Percentiles rank a stretch among this genome's conserved stretches.
These are phyloP conservation scores for Eurotiales sp. DNA, from an alignment of 2,329 filamentous ascomycete genomes.

Conservation along the genomic window DNA sequence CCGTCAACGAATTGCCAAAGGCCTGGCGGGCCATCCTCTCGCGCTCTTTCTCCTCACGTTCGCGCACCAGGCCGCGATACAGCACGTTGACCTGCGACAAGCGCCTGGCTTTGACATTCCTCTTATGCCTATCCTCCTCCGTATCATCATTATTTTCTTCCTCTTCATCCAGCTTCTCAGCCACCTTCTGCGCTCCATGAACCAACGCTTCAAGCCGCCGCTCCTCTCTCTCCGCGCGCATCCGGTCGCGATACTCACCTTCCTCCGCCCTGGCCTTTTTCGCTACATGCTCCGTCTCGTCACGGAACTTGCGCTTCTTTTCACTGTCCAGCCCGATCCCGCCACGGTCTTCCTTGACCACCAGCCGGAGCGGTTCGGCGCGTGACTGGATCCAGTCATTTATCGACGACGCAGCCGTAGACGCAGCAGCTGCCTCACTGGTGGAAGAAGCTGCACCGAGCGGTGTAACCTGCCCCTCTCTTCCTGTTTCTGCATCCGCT, in stretches of 20 bases:
- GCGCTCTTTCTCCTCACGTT: constrained; percentile 59
- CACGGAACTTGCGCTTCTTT: constrained; percentile 70
- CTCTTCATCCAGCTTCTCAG: constrained; percentile 68
- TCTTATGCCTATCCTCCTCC: neutral
- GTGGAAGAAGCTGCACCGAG: neutral
- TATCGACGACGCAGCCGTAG: neutral
- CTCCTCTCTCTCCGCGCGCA: constrained; percentile 66
- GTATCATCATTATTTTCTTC: neutral
- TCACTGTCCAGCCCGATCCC: constrained; percentile 83
- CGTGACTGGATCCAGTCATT: constrained; percentile 34
- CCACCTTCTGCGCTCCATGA: constrained; percentile 74
- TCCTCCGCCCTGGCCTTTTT: constrained; percentile 65
- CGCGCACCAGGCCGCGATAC: constrained; percentile 71
- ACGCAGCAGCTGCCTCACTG: neutral
- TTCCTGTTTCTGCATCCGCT: neutral
- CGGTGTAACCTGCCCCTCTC: neutral
- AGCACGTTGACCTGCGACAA: constrained; percentile 70
- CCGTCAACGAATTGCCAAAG: constrained; percentile 27
- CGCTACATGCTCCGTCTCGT: constrained; percentile 51
- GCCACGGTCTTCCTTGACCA: constrained; percentile 71
- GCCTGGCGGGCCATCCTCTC: constrained; percentile 28
- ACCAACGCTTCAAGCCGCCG: constrained; percentile 66
- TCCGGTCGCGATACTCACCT: constrained; percentile 68
- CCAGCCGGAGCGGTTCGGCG: constrained; percentile 71
- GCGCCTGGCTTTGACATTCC: constrained; percentile 38